These are phyloP conservation scores for Sequoia sempervirens DNA, from an alignment of 75 land plant genomes.

Conservation along the genomic window DNA sequence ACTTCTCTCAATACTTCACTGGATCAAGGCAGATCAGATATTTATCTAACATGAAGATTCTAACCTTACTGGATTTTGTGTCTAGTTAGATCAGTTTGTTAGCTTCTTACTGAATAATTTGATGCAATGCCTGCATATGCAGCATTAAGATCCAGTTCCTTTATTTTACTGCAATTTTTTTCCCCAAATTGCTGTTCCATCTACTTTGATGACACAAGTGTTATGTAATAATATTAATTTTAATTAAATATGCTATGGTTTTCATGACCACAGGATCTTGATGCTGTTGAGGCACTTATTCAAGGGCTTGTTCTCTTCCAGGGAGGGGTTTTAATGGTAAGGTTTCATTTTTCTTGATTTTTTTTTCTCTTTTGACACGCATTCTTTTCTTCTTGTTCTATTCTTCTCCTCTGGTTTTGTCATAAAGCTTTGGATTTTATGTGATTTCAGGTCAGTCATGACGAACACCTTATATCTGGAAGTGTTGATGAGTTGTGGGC, in stretches of 20 bases:
- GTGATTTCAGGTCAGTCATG: constrained; percentile 86
- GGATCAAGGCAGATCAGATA: not conserved
- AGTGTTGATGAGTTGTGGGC: constrained; percentile 97
- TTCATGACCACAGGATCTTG: constrained; percentile 70
- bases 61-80: not conserved
- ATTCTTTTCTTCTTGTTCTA: not conserved
- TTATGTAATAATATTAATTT: not conserved
- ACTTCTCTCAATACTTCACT: not conserved
- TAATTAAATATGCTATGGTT: not conserved
- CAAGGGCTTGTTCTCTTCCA: constrained; percentile 96
- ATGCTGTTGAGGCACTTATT: constrained; percentile 98
- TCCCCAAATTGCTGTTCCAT: not conserved
- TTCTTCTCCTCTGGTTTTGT: not conserved
- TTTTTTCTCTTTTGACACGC: not conserved
- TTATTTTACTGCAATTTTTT: not conserved
- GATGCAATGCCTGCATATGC: not conserved
- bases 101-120: not conserved
- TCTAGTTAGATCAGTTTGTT: too few species aligned
- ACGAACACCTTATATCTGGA: constrained; percentile 96
- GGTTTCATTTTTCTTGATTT: not conserved
- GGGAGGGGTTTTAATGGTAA: constrained; percentile 97
- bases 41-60: not conserved
- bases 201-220: not conserved
- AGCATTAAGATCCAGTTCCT: not conserved
- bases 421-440: not conserved